These are phyloP conservation scores for Pythium grandisporangium DNA, from an alignment of 352 stramenopile genomes.

Conservation along the genomic window DNA sequence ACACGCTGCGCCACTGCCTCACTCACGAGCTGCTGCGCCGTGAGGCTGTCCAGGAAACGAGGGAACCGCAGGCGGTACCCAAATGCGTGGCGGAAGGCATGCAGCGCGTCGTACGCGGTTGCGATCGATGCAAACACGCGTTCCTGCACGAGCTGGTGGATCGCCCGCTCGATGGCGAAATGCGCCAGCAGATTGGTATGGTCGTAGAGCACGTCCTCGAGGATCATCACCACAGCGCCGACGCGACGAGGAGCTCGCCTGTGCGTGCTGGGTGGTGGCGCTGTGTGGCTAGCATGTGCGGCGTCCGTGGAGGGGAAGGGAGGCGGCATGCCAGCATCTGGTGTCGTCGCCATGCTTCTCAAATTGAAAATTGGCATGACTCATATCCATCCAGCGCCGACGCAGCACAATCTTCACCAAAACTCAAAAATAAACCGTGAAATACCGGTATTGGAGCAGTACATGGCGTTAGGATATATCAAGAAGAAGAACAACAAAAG, in stretches of 20 bases:
- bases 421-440: no score
- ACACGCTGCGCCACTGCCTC: conserved; percentile 39
- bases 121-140: conserved; percentile 57
- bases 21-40: conserved; percentile 35
- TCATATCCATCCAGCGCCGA: no score
- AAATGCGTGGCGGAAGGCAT: conserved; percentile 75
- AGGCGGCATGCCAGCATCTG: no score
- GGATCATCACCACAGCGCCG: conserved; percentile 73
- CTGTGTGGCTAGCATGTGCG: no score
- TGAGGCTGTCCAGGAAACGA: conserved; percentile 71
- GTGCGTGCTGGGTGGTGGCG: no score
- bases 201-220: conserved; percentile 83
- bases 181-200: conserved; percentile 74
- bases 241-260: conserved; percentile 58
- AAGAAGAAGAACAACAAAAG: no score
- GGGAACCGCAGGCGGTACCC: conserved; percentile 80
- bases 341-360: no score
- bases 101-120: conserved; percentile 56
- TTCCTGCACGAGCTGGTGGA: conserved; percentile 64
- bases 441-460: no score
- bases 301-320: no score
- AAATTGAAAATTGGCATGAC: no score
- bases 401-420: no score
- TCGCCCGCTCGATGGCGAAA: conserved; percentile 66
- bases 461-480: no score